A percentile compares a stretch with the other conserved stretches of the same genome.
phyloP scores from a whole-genome alignment of 257 asterid genomes.

The Jaltomata sinuosa region DNA sequence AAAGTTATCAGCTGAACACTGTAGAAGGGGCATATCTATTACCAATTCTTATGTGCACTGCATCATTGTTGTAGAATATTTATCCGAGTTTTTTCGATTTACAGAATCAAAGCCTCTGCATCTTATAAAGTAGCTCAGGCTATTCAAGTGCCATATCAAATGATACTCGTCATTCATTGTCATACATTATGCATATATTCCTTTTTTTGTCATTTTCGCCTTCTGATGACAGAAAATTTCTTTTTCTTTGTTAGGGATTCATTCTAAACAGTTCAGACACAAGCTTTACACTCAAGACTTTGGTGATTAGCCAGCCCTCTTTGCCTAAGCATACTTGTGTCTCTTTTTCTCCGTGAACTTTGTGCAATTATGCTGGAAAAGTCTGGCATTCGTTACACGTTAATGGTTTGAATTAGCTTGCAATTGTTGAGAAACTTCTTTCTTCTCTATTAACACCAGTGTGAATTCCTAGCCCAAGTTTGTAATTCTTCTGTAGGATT shows the following conservation, averaged over 20 bases:
- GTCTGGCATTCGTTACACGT: background rate
- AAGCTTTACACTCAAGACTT: background rate
- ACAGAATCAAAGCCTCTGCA: background rate
- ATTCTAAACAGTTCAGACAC: background rate
- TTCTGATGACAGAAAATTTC: background rate
- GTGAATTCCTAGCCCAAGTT: background rate
- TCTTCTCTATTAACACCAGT: background rate
- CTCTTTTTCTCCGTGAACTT: background rate
- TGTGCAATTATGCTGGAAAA: background rate
- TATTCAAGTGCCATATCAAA: background rate
- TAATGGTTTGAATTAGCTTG: background rate
- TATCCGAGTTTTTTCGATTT: background rate
- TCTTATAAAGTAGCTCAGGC: background rate
- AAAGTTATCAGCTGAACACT: background rate
- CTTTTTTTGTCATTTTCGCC: background rate
- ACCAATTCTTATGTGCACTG: background rate
- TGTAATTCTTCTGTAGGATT: background rate
- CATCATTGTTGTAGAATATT: background rate
- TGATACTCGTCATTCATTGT: background rate
- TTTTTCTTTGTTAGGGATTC: background rate
- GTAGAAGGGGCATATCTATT: background rate
- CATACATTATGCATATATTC: background rate
- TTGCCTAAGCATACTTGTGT: background rate
- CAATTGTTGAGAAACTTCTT: background rate
- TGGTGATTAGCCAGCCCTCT: background rate